Evolutionary conservation across 495 filamentous ascomycete species (phyloP).

Genomic region (Neurospora tetraspora): DNA sequence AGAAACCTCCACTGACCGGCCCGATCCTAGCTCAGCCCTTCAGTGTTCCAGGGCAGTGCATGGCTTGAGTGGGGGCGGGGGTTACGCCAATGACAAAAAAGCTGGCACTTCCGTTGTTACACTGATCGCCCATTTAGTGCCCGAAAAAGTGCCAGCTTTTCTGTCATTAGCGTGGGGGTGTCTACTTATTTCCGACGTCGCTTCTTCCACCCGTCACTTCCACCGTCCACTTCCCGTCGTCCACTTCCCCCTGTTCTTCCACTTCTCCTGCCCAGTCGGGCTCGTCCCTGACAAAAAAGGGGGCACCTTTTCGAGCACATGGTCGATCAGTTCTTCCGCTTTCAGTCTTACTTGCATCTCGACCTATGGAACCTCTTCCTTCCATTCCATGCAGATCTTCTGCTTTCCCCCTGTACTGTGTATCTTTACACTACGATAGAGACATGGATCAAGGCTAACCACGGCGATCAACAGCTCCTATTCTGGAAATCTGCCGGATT

Average conservation of each 20-base stretch:
- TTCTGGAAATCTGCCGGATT: constrained; percentile 28
- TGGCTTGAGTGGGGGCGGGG: not conserved
- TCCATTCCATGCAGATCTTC: too few relatives aligned
- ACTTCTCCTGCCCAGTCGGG: not conserved
- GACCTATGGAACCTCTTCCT: not conserved
- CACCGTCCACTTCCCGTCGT: too few relatives aligned
- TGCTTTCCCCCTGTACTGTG: too few relatives aligned
- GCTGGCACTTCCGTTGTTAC: too few relatives aligned
- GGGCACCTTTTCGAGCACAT: too few relatives aligned
- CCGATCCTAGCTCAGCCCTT: not conserved
- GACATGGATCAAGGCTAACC: not conserved
- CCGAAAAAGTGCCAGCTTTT: too few relatives aligned
- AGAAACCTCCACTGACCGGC: not conserved
- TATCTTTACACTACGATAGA: too few relatives aligned
- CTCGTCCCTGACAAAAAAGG: too few relatives aligned
- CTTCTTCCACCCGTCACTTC: not conserved
- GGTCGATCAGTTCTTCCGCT: not conserved
- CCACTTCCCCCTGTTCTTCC: not conserved
- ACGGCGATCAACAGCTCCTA: constrained; percentile 13
- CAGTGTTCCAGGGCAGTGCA: not conserved
- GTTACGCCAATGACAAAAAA: too few relatives aligned
- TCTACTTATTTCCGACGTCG: not conserved
- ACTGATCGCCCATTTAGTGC: too few relatives aligned
- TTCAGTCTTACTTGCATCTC: not conserved
- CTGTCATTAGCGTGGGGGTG: too few relatives aligned